Evolutionary conservation across 805 yeast genomes (phyloP).

Genomic region (Sungouiella thailandica): DNA sequence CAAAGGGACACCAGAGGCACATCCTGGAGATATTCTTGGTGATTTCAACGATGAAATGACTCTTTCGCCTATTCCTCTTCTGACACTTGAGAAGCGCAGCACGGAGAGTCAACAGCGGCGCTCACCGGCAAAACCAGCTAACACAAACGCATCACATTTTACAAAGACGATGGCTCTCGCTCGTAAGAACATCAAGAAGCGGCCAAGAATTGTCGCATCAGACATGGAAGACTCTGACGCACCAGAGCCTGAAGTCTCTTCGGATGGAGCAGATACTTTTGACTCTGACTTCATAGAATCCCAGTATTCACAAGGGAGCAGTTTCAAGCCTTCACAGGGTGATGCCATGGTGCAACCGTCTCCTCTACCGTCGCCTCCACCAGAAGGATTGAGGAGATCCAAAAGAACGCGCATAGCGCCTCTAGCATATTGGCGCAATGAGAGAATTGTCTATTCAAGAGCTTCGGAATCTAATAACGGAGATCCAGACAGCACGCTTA

Average conservation of each 20-base stretch:
- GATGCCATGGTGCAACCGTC: conserved; percentile 18
- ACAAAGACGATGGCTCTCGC: too few species aligned
- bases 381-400: conserved; percentile 56
- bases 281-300: conserved; percentile 1
- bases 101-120: not conserved
- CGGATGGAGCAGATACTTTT: not conserved
- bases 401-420: conserved; percentile 64
- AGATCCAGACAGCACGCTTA: conserved; percentile 41
- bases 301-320: not conserved
- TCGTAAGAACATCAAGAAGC: too few species aligned
- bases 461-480: conserved; percentile 28
- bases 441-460: conserved; percentile 55
- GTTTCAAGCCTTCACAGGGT: not conserved
- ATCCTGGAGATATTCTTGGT: not conserved
- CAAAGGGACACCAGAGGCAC: not conserved
- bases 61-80: conserved; percentile 2
- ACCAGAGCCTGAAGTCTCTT: not conserved
- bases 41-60: conserved; percentile 1
- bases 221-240: too few species aligned
- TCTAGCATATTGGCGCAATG: conserved; percentile 81
- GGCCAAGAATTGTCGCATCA: not conserved
- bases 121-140: not conserved
- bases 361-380: conserved; percentile 41
- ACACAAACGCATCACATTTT: too few species aligned
- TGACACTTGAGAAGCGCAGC: not conserved